Evolutionary conservation across 1,284 basidiomycete species (phyloP).

Genomic region (Ceratobasidium sp.): DNA sequence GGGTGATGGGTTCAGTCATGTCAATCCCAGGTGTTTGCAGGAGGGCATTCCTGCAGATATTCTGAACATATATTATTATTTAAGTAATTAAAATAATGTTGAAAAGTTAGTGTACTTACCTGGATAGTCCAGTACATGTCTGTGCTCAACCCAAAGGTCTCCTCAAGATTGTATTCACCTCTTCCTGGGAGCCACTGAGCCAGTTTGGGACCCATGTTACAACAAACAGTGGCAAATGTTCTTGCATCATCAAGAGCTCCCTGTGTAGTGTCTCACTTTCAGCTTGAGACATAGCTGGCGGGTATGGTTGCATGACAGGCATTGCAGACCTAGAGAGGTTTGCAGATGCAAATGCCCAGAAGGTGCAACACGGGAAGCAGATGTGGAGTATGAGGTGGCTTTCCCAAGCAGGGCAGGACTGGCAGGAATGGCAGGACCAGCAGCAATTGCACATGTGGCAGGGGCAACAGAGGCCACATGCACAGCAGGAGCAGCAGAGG

Average conservation of each 20-base stretch:
- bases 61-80: background rate
- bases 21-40: background rate
- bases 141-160: background rate
- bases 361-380: background rate
- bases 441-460: too few species aligned
- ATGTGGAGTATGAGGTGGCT: background rate
- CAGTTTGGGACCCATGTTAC: background rate
- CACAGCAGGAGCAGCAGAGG: too few species aligned
- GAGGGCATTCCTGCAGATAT: background rate
- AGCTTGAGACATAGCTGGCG: background rate
- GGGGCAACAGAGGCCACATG: too few species aligned
- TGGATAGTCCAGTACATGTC: background rate
- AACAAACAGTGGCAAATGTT: background rate
- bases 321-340: background rate
- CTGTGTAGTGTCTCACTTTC: background rate
- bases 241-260: background rate
- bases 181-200: background rate
- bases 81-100: background rate
- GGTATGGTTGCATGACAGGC: background rate
- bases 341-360: background rate
- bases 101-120: background rate
- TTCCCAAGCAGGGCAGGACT: too few species aligned
- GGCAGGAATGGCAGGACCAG: too few species aligned
- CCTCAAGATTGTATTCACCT: background rate
- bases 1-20: background rate